Base-by-base conservation (phyloP, 768 basidiomycete species). In the Cubamyces sp. region DNA sequence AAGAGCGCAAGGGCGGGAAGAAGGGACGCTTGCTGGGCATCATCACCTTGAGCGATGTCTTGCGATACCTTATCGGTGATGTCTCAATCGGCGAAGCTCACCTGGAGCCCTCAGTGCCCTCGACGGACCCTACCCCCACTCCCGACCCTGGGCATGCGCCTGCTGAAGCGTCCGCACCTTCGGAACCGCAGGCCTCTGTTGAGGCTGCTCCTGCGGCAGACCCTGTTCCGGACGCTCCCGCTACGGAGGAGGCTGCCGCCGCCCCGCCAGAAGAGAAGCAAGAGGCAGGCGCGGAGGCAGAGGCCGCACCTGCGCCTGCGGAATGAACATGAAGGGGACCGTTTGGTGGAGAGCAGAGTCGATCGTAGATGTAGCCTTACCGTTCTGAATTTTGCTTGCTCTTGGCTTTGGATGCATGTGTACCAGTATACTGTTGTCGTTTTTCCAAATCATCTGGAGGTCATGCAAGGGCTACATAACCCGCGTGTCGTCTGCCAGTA, bases 41-140 rank as follows among this genome's bases (percentile, higher is more conserved):
- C 68, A 91, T 96, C 72, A 92, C 92, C 5, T 80, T 96, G 55
- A 92, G 89, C 74, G 94, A 96, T 70, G 92, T 96, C 45, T 76
- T 96, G 51, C 86, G 88, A 34, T 93, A 95, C 70, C 78, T 95
- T 61, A 88, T 95, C 41, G 77, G 77, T 47, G 83, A 86, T 62
- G 75, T 80, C n/a, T 78, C 78, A 6, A 82, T 86, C 16, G 80
- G 79, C 14, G 71, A 70, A 25, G 30, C 26, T 12, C 19, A 54
- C 1, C 51, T 16, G 43, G 55, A 57, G 9, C 34, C 45, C n/a
- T 51, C 57, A 21, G 21, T 51, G 16, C 30, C 46, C 15, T 40
- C 51, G 11, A 26, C 58, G 7, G 43, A 39, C 34, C 19, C 58
- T 1, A 30, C 59, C 7, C 45, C 52, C 2, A 42, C 59, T 3